phyloP scores from a whole-genome alignment of 2,329 filamentous ascomycete genomes.

The Pyrenochaeta sp. region DNA sequence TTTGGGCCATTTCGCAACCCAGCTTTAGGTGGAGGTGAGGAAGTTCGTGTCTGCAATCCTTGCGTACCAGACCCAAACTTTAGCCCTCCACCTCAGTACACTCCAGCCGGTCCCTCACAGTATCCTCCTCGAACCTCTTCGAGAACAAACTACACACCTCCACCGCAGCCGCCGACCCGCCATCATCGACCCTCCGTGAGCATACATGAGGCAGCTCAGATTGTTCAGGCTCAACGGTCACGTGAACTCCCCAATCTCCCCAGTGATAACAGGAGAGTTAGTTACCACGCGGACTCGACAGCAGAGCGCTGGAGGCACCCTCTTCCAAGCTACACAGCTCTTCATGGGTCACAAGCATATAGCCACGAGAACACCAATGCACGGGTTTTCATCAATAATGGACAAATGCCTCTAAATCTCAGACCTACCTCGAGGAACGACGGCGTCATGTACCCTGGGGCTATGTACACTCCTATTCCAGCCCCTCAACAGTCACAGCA shows the following conservation, averaged over 20 bases:
- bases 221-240: conserved; percentile 23
- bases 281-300: conserved; percentile 30
- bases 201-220: conserved; percentile 25
- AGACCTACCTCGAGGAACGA: conserved; percentile 17
- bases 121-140: conserved; percentile 6
- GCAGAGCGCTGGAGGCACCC: conserved; percentile 36
- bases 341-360: conserved; percentile 18
- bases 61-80: conserved; percentile 75
- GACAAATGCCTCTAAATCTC: conserved; percentile 10
- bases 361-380: conserved; percentile 17
- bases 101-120: conserved; percentile 7
- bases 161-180: conserved; percentile 21
- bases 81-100: conserved; percentile 62
- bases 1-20: conserved; percentile 52
- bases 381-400: conserved; percentile 17
- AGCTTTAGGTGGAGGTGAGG: conserved; percentile 68
- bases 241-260: conserved; percentile 28
- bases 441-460: conserved; percentile 25
- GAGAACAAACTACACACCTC: conserved; percentile 12
- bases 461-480: conserved; percentile 18
- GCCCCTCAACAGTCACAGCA: conserved; percentile 17
- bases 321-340: conserved; percentile 19
- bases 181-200: conserved; percentile 30
- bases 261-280: conserved; percentile 28
- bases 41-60: conserved; percentile 75